Evolutionary conservation across 176 grass and related monocot genomes (phyloP).

Genomic region (Panicum miliaceum): DNA sequence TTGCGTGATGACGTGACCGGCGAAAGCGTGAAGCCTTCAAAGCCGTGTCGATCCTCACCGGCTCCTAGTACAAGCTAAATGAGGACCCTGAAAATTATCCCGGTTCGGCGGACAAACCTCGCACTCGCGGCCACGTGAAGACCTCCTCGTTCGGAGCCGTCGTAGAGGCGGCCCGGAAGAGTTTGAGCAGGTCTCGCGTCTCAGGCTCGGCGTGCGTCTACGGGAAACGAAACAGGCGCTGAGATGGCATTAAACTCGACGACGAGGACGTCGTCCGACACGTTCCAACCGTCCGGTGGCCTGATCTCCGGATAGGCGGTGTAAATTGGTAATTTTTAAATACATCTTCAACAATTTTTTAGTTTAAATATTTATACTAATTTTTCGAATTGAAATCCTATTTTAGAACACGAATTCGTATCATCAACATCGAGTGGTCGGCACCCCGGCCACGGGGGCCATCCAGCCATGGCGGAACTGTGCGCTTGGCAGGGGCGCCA

Average conservation of each 20-base stretch:
- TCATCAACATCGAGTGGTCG: constrained; percentile 10
- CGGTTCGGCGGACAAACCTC: not conserved
- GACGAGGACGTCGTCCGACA: not conserved
- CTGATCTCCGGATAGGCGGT: no score
- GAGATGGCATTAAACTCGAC: no score
- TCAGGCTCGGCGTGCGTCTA: not conserved
- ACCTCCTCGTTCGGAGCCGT: not conserved
- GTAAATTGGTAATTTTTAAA: no score
- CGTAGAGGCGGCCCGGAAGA: no score
- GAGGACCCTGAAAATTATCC: not conserved
- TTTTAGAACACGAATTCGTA: no score
- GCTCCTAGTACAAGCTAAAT: not conserved
- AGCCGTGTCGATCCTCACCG: not conserved
- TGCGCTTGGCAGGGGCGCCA: not conserved
- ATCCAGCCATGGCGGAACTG: not conserved
- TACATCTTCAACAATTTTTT: no score
- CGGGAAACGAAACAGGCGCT: not conserved
- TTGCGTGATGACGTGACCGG: not conserved
- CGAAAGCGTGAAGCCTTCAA: constrained; percentile 9
- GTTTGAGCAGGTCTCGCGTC: not conserved
- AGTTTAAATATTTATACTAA: no score
- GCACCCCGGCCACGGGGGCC: not conserved
- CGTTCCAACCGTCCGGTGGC: not conserved
- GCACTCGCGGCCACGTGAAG: not conserved
- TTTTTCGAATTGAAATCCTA: no score